Conservation (phyloP, 176 grass and related monocot genomes). For the Carex cristatella region DNA sequence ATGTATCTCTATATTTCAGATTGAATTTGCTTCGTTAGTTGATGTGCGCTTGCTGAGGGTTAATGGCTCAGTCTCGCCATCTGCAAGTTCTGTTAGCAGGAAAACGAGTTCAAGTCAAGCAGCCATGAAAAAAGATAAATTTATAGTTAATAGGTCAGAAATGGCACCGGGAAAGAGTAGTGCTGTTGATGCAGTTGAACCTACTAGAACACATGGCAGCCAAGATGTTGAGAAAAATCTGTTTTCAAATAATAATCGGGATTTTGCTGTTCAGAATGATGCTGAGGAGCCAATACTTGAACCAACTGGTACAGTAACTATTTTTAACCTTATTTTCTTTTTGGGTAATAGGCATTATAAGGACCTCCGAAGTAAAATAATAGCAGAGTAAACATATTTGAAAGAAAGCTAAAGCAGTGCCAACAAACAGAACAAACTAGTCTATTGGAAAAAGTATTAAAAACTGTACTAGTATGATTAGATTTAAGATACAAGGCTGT, state of each 20-base stretch:
- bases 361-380: not conserved
- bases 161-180: not conserved
- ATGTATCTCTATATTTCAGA: slow-evolving; percentile 36
- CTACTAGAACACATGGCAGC: not conserved
- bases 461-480: not conserved
- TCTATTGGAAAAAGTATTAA: not conserved
- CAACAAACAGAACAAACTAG: not conserved
- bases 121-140: not conserved
- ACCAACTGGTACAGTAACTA: not conserved
- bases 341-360: not conserved
- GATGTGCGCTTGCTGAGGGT: slow-evolving; percentile 65
- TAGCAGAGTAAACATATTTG: not conserved
- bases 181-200: not conserved
- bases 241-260: not conserved
- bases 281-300: not conserved
- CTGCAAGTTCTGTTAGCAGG: slow-evolving; percentile 16
- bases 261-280: not conserved
- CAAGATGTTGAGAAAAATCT: not conserved
- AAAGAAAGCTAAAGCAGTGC: not conserved
- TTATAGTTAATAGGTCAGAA: slow-evolving; percentile 9
- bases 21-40: slow-evolving; percentile 73
- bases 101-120: slow-evolving; percentile 12
- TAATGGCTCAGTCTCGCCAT: slow-evolving; percentile 7
- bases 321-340: not conserved
- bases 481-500: not conserved